Evolutionary conservation across 768 basidiomycete species (phyloP), one percentile per base, ranked within the genome.

Genomic region (Hygrophorus pudorinus): DNA sequence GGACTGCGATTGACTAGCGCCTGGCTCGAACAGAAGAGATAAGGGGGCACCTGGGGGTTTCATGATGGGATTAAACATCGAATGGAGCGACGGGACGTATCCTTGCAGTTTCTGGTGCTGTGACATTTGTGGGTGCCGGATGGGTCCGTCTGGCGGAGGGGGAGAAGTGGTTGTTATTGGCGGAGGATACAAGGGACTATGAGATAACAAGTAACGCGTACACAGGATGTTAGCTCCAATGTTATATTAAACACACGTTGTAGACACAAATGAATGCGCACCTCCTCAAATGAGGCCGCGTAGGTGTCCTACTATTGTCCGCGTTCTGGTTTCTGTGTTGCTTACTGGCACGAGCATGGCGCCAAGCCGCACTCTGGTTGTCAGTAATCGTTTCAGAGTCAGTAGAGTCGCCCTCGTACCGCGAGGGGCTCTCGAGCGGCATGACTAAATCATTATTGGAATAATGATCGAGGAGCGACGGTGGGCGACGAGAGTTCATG

Each of bases 101-200:
- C 86, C 86, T 54, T 89, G 86, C 41, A 64, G 70, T 45, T 77
- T 72, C 59, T 89, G 86, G 47, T 89, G 87, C 45, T 75, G 74
- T 1, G 80, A 78, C 86, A 89, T 72, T 12, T 75, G 67, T 1
- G 85, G 84, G 53, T 84, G 85, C 28, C 69, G 69, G 43, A 81
- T 62, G 14, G 65, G 55, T 12, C 65, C 62, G 13, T 68, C 62
- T 29, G 70, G 66, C 4, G 70, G 66, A 12, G 79, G 73, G n/a
- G 76, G 68, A 3, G 81, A 76, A 24, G 85, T 81, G 8, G 84
- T 85, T 0, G 81, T 83, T 1, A 83, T 85, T 38, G 81, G 65
- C 29, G 81, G 80, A 21, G 72, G 63, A 13, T 48, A 48, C 14
- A 43, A 10, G n/a, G 38, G 48, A 41, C 37, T 48, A n/a, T 14